phyloP scores from a whole-genome alignment of 2,329 filamentous ascomycete species.

The Periglandula ipomoeae region DNA sequence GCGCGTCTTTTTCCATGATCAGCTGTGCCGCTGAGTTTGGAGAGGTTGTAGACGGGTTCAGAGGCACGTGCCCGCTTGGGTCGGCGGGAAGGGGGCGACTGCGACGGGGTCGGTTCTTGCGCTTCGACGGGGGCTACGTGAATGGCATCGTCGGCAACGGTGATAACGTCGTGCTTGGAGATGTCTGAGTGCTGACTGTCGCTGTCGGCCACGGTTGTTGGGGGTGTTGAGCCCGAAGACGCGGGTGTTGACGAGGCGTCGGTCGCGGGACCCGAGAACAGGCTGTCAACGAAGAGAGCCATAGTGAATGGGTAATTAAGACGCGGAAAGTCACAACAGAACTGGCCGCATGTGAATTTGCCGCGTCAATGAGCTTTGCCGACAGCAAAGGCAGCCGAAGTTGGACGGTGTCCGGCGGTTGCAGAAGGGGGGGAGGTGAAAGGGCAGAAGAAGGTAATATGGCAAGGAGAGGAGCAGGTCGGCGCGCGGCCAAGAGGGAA shows the following conservation, averaged over 20 bases:
- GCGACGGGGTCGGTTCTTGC: slow-evolving; percentile 16
- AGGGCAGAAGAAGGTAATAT: neutral
- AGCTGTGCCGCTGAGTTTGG: slow-evolving; percentile 52
- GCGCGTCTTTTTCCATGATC: slow-evolving; percentile 48
- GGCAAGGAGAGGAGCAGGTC: neutral
- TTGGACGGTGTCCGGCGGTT: neutral
- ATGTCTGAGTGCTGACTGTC: slow-evolving; percentile 44
- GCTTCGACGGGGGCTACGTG: slow-evolving; percentile 14
- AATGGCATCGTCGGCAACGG: slow-evolving; percentile 19
- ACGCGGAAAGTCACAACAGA: neutral
- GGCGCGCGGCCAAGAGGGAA: neutral
- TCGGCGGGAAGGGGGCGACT: slow-evolving; percentile 28
- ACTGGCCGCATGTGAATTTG: slow-evolving; percentile 1
- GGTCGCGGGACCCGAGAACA: slow-evolving; percentile 20
- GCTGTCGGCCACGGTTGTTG: slow-evolving; percentile 56
- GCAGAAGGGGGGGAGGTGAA: neutral
- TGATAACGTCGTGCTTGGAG: slow-evolving; percentile 29
- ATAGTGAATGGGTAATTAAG: too few species aligned
- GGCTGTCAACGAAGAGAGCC: slow-evolving; percentile 25
- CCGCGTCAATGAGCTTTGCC: slow-evolving; percentile 6
- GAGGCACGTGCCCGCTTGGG: slow-evolving; percentile 46
- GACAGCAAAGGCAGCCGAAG: slow-evolving; percentile 7
- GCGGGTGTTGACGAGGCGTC: slow-evolving; percentile 42
- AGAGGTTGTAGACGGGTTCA: slow-evolving; percentile 57
- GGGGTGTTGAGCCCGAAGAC: slow-evolving; percentile 53